These are phyloP conservation scores for Talaromyces wortmannii DNA, from an alignment of 495 filamentous ascomycete species.

Conservation along the genomic window DNA sequence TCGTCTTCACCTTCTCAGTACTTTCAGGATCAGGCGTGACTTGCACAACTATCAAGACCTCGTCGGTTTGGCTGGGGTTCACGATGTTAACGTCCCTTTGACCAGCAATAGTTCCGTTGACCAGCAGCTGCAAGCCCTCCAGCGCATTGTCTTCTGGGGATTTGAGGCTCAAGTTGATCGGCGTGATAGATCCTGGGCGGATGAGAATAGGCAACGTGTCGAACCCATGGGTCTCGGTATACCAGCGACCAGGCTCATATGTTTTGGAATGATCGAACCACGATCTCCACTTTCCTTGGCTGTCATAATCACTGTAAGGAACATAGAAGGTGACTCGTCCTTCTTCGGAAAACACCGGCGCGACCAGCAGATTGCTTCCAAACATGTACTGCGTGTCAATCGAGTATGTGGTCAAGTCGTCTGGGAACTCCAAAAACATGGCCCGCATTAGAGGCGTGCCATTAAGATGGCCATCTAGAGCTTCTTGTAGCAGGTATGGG, in stretches of 20 bases:
- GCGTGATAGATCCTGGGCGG: conserved; percentile 28
- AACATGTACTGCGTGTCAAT: conserved; percentile 63
- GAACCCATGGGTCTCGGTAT: conserved; percentile 36
- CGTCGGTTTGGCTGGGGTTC: conserved; percentile 22
- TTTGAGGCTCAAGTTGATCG: conserved; percentile 23
- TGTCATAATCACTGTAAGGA: conserved; percentile 23
- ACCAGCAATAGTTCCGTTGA: conserved; percentile 22
- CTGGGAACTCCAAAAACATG: conserved; percentile 59
- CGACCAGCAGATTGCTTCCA: conserved; percentile 49
- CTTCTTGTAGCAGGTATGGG: conserved; percentile 55
- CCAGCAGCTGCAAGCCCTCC: conserved; percentile 27
- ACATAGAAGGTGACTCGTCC: conserved; percentile 57
- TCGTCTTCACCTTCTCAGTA: not conserved
- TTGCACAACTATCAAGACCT: conserved; percentile 15
- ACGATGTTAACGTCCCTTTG: conserved; percentile 25
- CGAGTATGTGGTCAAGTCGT: conserved; percentile 51
- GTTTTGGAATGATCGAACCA: conserved; percentile 35
- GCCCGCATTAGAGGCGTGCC: conserved; percentile 52
- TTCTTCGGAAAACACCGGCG: conserved; percentile 53
- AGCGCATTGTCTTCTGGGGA: conserved; percentile 27
- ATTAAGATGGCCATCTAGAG: conserved; percentile 29
- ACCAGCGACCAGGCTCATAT: conserved; percentile 32
- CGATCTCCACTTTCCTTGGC: conserved; percentile 44
- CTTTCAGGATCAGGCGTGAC: not conserved
- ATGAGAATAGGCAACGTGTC: conserved; percentile 32